Evolutionary conservation across 2,329 filamentous ascomycete genomes (phyloP), one percentile per base, ranked within the genome.

Genomic region (Dendryphion nanum): DNA sequence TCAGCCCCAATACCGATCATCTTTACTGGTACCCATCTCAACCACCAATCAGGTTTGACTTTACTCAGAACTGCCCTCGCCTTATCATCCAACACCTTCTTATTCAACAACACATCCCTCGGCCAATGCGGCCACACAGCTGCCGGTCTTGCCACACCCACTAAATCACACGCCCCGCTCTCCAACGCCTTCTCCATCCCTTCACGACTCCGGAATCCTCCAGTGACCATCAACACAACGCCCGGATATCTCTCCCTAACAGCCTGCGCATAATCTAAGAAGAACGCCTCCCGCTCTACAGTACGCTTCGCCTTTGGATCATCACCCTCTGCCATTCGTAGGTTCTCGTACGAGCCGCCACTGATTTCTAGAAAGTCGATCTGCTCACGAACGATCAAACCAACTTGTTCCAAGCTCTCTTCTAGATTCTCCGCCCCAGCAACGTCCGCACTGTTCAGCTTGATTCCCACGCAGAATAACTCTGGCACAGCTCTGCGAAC

Each of bases 321-420:
- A 34, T 39, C 38, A n/a, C 33, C 37, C 5, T 10, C 34, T 6
- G 21, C 30, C 37, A 51, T 37, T 14, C 40, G 15, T 37, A 34
- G 19, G 30, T 49, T 48, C 57, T 54, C 51, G 14, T 51, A 44
- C 3, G 50, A 75, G 0, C 84, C 83, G 0, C 83, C 84, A 14
- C 75, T 80, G 18, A 87, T 73, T 60, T 87, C 83, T 2, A 87
- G 63, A 47, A 85, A 86, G 60, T 87, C 83, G 2, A 86, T 63
- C 4, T 66, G 76, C 24, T 68, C 70, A 4, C 63, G 64, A 0
- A 60, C 60, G 4, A 82, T 71, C n/a, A 69, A 53, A 13, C 66
- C 59, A 6, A 83, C 67, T 53, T 86, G 82, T 40, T 77, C 73
- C 26, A 85, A 63, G 21, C 73, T 77, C 10, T 80, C 79, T 7